A percentile compares a stretch with the other conserved stretches of the same genome.
These are phyloP conservation scores for Grammothele lineata DNA, from an alignment of 768 basidiomycete species.

Conservation along the genomic window DNA sequence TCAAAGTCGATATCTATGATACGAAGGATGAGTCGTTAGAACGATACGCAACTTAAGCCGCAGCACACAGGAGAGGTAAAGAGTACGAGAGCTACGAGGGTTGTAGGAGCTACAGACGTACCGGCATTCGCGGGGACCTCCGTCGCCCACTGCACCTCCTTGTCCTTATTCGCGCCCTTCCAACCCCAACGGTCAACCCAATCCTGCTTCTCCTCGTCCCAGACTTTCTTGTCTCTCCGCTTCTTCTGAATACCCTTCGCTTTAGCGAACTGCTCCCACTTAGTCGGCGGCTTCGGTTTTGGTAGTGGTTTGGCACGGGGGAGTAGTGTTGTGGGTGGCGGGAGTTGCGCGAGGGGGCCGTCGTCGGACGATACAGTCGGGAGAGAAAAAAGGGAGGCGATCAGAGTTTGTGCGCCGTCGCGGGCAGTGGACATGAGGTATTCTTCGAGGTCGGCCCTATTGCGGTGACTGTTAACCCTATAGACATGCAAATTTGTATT, in stretches of 20 bases:
- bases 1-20: constrained; percentile 70
- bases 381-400: constrained; percentile 76
- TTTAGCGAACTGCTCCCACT: constrained; percentile 95
- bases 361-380: constrained; percentile 72
- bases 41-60: background rate
- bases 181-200: constrained; percentile 92
- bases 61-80: background rate
- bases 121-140: constrained; percentile 88
- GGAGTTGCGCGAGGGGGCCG: constrained; percentile 81
- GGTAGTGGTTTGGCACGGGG: constrained; percentile 92
- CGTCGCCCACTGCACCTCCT: constrained; percentile 85
- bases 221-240: constrained; percentile 72
- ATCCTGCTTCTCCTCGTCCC: constrained; percentile 93
- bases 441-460: constrained; percentile 72
- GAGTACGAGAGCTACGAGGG: too few relatives aligned
- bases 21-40: background rate
- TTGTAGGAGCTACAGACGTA: constrained; percentile 33
- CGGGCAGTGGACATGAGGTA: constrained; percentile 77
- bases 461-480: background rate
- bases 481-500: background rate
- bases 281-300: constrained; percentile 87
- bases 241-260: constrained; percentile 90
- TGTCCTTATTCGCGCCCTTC: constrained; percentile 83
- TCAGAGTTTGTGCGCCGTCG: constrained; percentile 77
- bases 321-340: constrained; percentile 67